Conservation (phyloP, 2,329 filamentous ascomycete genomes). For the Corynespora cassiicola region DNA sequence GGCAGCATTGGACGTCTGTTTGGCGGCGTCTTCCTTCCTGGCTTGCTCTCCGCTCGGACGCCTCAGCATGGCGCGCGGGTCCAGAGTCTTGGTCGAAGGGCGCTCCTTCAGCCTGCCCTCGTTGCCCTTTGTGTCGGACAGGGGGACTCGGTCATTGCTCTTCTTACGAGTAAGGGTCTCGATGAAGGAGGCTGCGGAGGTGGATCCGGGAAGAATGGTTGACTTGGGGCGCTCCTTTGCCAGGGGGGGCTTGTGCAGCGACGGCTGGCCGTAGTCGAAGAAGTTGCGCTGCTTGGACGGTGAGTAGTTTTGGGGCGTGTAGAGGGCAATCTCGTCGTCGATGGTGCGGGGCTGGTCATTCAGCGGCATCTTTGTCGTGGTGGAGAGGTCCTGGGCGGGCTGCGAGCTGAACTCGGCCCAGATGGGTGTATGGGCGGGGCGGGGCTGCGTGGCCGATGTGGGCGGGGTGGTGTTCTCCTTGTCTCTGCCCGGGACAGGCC, state of each 20-base stretch:
- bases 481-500: slow-evolving; percentile 65
- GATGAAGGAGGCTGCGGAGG: slow-evolving; percentile 49
- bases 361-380: slow-evolving; percentile 52
- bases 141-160: slow-evolving; percentile 38
- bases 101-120: slow-evolving; percentile 32
- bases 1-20: slow-evolving; percentile 18
- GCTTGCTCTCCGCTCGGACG: slow-evolving; percentile 37
- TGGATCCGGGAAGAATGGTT: slow-evolving; percentile 51
- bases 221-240: slow-evolving; percentile 59
- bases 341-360: slow-evolving; percentile 52
- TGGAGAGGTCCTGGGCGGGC: slow-evolving; percentile 33
- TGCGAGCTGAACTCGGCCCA: slow-evolving; percentile 75
- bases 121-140: slow-evolving; percentile 43
- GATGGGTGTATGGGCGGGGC: slow-evolving; percentile 68
- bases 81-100: slow-evolving; percentile 23
- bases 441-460: slow-evolving; percentile 52
- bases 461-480: slow-evolving; percentile 82
- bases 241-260: slow-evolving; percentile 37
- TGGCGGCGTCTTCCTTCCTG: slow-evolving; percentile 23
- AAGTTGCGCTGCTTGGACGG: slow-evolving; percentile 69
- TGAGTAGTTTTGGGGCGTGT: slow-evolving; percentile 66
- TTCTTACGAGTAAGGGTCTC: slow-evolving; percentile 48
- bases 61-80: slow-evolving; percentile 24
- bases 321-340: slow-evolving; percentile 63
- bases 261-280: slow-evolving; percentile 58